Base-by-base conservation (phyloP, 805 yeast genomes). In the Teunomyces panamensis region DNA sequence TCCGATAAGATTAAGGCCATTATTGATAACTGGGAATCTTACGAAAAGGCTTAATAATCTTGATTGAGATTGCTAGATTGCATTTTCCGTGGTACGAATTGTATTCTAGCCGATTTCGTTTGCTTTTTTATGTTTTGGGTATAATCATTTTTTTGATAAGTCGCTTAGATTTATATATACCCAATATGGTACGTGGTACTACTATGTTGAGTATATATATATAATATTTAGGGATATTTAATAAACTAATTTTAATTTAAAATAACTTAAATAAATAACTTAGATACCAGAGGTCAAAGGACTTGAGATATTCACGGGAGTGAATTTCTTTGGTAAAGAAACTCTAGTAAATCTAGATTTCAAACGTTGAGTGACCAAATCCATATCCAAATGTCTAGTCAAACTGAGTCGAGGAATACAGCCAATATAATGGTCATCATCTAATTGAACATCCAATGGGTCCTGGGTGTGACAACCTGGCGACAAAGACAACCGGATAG, bases 391-490 rank as follows among this genome's bases (percentile, higher is more conserved):
- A 67, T 94, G 97, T 63, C 96, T 83, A 0, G 99, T 94, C 57
- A 94, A 75, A 48, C 89, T 84, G 46, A 90, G 82, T 59, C 94
- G 82, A 42, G 97, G 96, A 57, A 94, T 94, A 62, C 97, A 92
- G 24, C 97, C 91, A 53, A 94, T 94, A 68, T 94, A 92, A 68
- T 94, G 99, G 63, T 89, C 91, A 41, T 89, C 92, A 68, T 94
- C 99, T 42, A 94, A 75, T 66, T 92, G 97, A 41, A 95, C 96
- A 68, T 94, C 99, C 54, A 94, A 76, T 26, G 99, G 99, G 66
- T 92, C 96, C 60, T 90, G 96, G 0, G 98, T 91, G 68, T 94
- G 97, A 67, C 99, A 94, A 16, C 99, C 99, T 1, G 99, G 98
- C 4, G 97, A 87, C 56, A 94, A 76, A n/a, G 92, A 85, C 51